A percentile compares a stretch with the other conserved stretches of the same genome.
Evolutionary conservation across 108 stramenopile genomes (phyloP).

Genomic region (Epithemia pelagica): DNA sequence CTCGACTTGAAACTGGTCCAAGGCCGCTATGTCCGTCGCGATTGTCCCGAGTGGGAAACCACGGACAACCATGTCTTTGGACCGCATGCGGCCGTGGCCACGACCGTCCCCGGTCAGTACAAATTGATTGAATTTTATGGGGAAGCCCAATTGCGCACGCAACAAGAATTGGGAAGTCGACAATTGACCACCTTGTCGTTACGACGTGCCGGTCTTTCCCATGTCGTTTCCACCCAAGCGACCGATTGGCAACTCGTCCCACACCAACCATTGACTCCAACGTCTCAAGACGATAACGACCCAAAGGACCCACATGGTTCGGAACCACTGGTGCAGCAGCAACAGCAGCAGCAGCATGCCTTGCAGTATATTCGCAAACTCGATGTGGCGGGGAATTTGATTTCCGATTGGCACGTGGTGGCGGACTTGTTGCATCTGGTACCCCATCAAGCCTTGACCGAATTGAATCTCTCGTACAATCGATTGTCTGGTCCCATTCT

Average conservation of each 20-base stretch:
- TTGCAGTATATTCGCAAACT: not conserved
- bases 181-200: not conserved
- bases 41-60: not conserved
- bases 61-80: not conserved
- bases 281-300: too few relatives aligned
- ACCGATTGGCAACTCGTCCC: too few relatives aligned
- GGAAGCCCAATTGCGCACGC: not conserved
- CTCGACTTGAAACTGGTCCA: not conserved
- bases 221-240: not conserved
- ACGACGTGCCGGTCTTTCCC: not conserved
- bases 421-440: not conserved
- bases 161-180: not conserved
- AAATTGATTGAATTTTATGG: not conserved
- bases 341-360: too few relatives aligned
- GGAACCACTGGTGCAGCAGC: too few relatives aligned
- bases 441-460: not conserved
- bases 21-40: not conserved
- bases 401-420: not conserved
- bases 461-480: not conserved
- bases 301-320: too few relatives aligned
- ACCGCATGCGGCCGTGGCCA: not conserved
- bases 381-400: not conserved
- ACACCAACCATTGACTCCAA: too few relatives aligned
- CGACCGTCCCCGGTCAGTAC: not conserved
- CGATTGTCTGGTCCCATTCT: too few relatives aligned